Base-by-base conservation (phyloP, 2,329 filamentous ascomycete species). In the Apiospora aurea region DNA sequence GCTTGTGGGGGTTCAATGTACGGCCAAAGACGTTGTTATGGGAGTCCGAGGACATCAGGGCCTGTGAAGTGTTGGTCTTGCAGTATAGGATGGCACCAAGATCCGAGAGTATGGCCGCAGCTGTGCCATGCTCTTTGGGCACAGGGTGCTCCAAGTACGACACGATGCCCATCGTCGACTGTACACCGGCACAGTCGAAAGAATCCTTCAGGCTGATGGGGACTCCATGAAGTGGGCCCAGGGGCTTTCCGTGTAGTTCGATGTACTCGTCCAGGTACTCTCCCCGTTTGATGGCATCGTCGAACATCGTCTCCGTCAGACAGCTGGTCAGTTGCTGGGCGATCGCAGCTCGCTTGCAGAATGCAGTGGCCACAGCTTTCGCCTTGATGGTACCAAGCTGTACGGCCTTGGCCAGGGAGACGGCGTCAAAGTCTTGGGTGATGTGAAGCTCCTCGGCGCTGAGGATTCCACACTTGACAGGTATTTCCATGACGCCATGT, bases 251-350 rank as follows among this genome's bases (percentile, higher is more conserved):
- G 13, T 38, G 26, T 34, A 16, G 2, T n/a, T 24, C 24, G 5
- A 68, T n/a, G 66, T 38, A 68, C 34, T 26, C 34, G 24, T 68
- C 66, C 26, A 38, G 24, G 29, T 21, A 38, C 29, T 43, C 4
- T 24, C 34, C 83, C n/a, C 79, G 75, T 6, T 80, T 76, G 1
- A 83, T 71, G 0, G 82, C 84, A 5, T 79, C 74, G 0, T 74
- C 70, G 67, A 84, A 84, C 53, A 80, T 79, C 4, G 80, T 80
- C 72, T 84, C 82, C 0, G 81, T 83, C 26, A 83, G 72, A 71
- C 81, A 83, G 7, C 79, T 79, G 10, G 75, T 78, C 46, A 78
- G 61, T 67, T 80, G 76, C 0, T 80, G 79, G 3, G 77, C 78
- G 21, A 81, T 74, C 26, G 78, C 79, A 2, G 79, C 78, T 1